These are phyloP conservation scores for Ophioceras dolichostomum DNA, from an alignment of 2,329 filamentous ascomycete species.

Conservation along the genomic window DNA sequence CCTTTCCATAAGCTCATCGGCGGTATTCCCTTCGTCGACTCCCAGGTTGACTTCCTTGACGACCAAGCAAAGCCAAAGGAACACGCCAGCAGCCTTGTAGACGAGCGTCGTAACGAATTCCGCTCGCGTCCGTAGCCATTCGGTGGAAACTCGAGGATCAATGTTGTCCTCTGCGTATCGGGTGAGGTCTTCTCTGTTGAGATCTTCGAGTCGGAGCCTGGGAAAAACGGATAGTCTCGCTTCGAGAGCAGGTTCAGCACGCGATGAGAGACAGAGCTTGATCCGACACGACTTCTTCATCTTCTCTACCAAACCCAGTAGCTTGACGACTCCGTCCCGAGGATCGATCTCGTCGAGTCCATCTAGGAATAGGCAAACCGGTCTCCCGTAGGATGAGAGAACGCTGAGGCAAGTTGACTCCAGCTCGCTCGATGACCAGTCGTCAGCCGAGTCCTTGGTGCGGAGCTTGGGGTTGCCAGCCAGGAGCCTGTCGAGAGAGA, in stretches of 20 bases:
- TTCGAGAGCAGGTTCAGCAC: neutral
- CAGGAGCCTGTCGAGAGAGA: neutral
- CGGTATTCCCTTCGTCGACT: neutral
- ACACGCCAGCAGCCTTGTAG: neutral
- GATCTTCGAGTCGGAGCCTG: neutral
- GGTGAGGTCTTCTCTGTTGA: neutral
- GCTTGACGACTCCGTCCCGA: neutral
- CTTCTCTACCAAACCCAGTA: neutral
- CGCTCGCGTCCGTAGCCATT: neutral
- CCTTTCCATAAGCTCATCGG: neutral
- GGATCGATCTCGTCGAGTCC: constrained; percentile 1
- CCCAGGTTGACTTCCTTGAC: neutral
- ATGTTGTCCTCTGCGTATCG: neutral
- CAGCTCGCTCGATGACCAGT: constrained; percentile 7
- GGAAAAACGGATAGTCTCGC: neutral
- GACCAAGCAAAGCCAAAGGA: constrained; percentile 1
- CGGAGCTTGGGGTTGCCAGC: neutral
- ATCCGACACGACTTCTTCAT: neutral
- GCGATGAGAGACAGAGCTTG: constrained; percentile 1
- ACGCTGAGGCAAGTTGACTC: neutral
- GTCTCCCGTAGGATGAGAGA: neutral
- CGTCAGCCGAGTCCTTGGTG: constrained; percentile 3
- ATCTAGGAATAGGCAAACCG: constrained; percentile 8
- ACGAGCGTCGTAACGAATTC: neutral
- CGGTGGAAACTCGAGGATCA: neutral